These are phyloP conservation scores for Plasmodium malariae DNA, from an alignment of 169 alveolate genomes.

Conservation along the genomic window DNA sequence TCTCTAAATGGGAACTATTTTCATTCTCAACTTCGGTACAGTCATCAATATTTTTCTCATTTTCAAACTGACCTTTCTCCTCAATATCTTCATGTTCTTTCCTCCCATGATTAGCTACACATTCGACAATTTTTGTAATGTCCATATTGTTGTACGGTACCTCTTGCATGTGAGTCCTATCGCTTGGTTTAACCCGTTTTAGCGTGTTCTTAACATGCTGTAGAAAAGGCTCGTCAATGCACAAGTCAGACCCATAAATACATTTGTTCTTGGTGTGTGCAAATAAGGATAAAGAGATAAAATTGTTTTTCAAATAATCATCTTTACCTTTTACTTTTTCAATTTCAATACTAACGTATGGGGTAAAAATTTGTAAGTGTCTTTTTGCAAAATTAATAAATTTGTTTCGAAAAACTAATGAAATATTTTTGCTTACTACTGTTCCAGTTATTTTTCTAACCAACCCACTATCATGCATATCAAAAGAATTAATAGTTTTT, in stretches of 20 bases:
- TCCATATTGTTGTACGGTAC: no score
- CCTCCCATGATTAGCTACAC: no score
- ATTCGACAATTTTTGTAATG: no score
- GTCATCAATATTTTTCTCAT: neutral
- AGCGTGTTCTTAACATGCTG: slow-evolving; percentile 9
- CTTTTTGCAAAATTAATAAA: slow-evolving; percentile 60
- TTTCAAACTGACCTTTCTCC: neutral
- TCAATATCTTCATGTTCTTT: neutral
- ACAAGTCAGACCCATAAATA: slow-evolving; percentile 56
- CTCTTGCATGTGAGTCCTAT: no score
- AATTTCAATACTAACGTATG: slow-evolving; percentile 37
- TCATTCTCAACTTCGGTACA: neutral
- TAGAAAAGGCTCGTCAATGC: slow-evolving; percentile 25
- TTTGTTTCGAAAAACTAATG: slow-evolving; percentile 66
- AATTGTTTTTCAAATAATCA: slow-evolving; percentile 15
- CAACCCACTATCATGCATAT: slow-evolving; percentile 52
- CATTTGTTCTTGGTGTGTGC: slow-evolving; percentile 71
- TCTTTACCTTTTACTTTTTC: slow-evolving; percentile 26
- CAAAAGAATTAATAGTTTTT: slow-evolving; percentile 45
- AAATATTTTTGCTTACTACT: slow-evolving; percentile 31
- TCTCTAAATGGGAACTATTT: neutral
- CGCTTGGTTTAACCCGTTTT: no score
- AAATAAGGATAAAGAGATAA: slow-evolving; percentile 65
- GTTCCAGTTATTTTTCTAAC: slow-evolving; percentile 69
- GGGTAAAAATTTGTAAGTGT: slow-evolving; percentile 45